Evolutionary conservation across 257 asterid genomes (phyloP).

Genomic region (Thymus mandschuricus): DNA sequence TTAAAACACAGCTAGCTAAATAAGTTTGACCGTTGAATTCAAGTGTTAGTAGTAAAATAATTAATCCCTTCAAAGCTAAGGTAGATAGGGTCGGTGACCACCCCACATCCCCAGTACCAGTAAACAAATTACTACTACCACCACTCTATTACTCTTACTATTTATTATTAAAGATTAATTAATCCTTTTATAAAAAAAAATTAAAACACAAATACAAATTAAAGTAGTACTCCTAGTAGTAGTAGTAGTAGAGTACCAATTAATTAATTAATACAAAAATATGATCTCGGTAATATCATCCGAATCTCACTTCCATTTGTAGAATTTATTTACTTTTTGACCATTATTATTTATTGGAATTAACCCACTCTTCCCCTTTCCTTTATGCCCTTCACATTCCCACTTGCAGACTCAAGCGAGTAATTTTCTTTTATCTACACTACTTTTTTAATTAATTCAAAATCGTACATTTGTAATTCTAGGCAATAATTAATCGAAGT

Average conservation of each 20-base stretch:
- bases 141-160: no score
- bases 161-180: neutral
- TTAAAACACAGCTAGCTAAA: conserved; percentile 33
- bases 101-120: conserved; percentile 10
- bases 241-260: no score
- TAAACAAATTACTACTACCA: conserved; percentile 2
- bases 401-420: no score
- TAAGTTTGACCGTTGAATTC: conserved; percentile 60
- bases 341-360: conserved; percentile 26
- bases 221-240: no score
- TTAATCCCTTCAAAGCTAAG: conserved; percentile 19
- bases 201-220: no score
- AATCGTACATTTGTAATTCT: no score
- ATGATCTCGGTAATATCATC: neutral
- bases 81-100: conserved; percentile 21
- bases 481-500: no score
- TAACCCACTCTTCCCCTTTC: neutral
- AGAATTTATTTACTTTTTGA: conserved; percentile 23
- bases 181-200: neutral
- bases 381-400: neutral
- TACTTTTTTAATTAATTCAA: no score
- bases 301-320: conserved; percentile 25
- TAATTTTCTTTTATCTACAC: no score
- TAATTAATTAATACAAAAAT: no score
- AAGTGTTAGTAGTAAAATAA: conserved; percentile 48